Evolutionary conservation across 176 grass and related monocot species (phyloP).

Genomic region (Avena insularis): DNA sequence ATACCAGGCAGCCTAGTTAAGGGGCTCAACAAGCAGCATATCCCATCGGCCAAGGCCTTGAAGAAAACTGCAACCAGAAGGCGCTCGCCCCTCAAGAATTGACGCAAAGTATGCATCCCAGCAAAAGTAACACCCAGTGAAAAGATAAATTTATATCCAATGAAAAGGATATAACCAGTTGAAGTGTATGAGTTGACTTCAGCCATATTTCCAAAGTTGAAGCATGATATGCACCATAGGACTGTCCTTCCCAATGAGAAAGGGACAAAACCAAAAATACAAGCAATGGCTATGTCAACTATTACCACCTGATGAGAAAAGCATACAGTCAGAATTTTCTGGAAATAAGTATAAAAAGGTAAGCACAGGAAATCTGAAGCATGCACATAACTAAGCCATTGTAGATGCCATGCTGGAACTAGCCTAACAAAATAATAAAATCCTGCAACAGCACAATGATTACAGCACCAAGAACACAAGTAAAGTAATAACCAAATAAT

Average conservation of each 20-base stretch:
- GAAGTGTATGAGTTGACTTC: conserved; percentile 29
- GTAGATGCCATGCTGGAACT: not conserved
- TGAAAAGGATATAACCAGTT: conserved; percentile 38
- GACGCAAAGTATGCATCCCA: conserved; percentile 30
- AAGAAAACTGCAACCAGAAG: conserved; percentile 29
- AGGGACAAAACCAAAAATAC: conserved; percentile 45
- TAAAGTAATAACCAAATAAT: conserved; percentile 19
- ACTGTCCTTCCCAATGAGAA: conserved; percentile 50
- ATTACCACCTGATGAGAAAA: conserved; percentile 43
- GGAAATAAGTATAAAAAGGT: not conserved
- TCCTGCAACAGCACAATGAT: not conserved
- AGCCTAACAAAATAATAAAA: conserved; percentile 7
- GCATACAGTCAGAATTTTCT: conserved; percentile 8
- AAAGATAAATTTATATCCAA: conserved; percentile 44
- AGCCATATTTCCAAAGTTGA: conserved; percentile 21
- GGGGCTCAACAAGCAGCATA: conserved; percentile 27
- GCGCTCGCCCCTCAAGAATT: conserved; percentile 40
- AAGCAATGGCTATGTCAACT: conserved; percentile 39
- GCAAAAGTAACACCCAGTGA: conserved; percentile 23
- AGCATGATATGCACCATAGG: conserved; percentile 20
- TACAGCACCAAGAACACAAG: conserved; percentile 6
- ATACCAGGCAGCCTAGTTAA: conserved; percentile 33
- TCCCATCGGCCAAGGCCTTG: not conserved
- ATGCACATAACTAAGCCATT: not conserved
- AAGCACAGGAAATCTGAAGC: not conserved